Percentiles rank a stretch among this genome's conserved stretches.
Conservation (phyloP, 2,329 filamentous ascomycete species). For the Colletotrichum truncatum region DNA sequence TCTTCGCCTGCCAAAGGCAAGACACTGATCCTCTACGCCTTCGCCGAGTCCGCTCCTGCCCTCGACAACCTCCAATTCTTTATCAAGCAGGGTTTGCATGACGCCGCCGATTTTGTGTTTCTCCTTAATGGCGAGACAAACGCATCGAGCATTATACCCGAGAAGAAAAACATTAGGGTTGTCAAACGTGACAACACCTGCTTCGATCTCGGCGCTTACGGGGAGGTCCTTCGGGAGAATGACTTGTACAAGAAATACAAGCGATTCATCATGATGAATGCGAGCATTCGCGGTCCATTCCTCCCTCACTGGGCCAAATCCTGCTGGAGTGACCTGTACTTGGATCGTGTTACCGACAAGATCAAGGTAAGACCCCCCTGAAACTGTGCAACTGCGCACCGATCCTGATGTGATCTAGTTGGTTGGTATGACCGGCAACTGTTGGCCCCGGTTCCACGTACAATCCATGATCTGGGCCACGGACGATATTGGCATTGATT, state of each 20-base stretch:
- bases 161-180: slow-evolving; percentile 41
- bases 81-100: slow-evolving; percentile 45
- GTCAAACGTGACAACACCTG: slow-evolving; percentile 42
- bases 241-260: slow-evolving; percentile 44
- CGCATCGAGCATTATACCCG: slow-evolving; percentile 37
- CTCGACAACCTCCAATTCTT: slow-evolving; percentile 47
- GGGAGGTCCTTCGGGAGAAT: slow-evolving; percentile 42
- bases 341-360: slow-evolving; percentile 39
- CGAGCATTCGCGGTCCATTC: slow-evolving; percentile 47
- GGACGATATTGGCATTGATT: slow-evolving; percentile 45
- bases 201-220: slow-evolving; percentile 46
- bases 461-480: slow-evolving; percentile 50
- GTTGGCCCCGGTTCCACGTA: slow-evolving; percentile 43
- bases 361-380: slow-evolving; percentile 37
- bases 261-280: slow-evolving; percentile 46
- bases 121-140: slow-evolving; percentile 46
- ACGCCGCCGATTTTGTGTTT: slow-evolving; percentile 49
- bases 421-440: slow-evolving; percentile 47
- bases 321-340: slow-evolving; percentile 48
- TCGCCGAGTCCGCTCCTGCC: slow-evolving; percentile 42
- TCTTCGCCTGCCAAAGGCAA: slow-evolving; percentile 17
- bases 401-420: slow-evolving; percentile 36
- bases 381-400: not conserved
- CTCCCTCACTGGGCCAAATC: slow-evolving; percentile 42
- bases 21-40: slow-evolving; percentile 45